Evolutionary conservation across 2,329 filamentous ascomycete species (phyloP).

Genomic region (Claviceps sp.): DNA sequence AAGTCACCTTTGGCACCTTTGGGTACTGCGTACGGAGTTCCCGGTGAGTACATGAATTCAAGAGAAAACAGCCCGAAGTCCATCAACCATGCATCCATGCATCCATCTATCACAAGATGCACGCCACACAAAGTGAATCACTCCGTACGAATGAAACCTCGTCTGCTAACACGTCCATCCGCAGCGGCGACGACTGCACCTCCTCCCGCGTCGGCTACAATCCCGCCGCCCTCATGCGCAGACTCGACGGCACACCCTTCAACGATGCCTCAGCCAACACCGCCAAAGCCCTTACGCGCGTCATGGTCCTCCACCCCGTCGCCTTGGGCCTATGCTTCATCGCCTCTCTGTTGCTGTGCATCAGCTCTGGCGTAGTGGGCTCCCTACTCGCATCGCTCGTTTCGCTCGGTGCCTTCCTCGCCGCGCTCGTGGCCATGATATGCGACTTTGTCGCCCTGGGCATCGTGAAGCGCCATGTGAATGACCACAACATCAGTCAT

Average conservation of each 20-base stretch:
- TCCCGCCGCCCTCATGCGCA: constrained; percentile 31
- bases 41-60: constrained; percentile 11
- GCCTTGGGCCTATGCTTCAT: constrained; percentile 44
- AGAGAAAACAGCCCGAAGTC: neutral
- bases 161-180: neutral
- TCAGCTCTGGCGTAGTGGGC: constrained; percentile 38
- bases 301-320: constrained; percentile 50
- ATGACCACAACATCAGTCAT: constrained; percentile 29
- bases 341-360: constrained; percentile 41
- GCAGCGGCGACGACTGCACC: constrained; percentile 31
- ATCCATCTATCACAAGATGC: too few species aligned
- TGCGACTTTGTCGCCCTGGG: constrained; percentile 46
- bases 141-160: too few species aligned
- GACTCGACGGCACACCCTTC: constrained; percentile 25
- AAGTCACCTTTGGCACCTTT: constrained; percentile 45
- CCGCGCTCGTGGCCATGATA: constrained; percentile 33
- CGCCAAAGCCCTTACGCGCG: constrained; percentile 36
- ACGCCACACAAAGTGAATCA: too few species aligned
- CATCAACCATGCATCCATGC: too few species aligned
- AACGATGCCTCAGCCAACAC: constrained; percentile 29
- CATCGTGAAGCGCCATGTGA: constrained; percentile 39
- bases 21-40: constrained; percentile 36
- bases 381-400: constrained; percentile 37
- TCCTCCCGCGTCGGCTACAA: constrained; percentile 40
- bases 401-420: constrained; percentile 36